Percentiles rank a stretch among this genome's conserved stretches.
Conservation (phyloP, 176 grass and related monocot genomes). For the Eleusine indica region DNA sequence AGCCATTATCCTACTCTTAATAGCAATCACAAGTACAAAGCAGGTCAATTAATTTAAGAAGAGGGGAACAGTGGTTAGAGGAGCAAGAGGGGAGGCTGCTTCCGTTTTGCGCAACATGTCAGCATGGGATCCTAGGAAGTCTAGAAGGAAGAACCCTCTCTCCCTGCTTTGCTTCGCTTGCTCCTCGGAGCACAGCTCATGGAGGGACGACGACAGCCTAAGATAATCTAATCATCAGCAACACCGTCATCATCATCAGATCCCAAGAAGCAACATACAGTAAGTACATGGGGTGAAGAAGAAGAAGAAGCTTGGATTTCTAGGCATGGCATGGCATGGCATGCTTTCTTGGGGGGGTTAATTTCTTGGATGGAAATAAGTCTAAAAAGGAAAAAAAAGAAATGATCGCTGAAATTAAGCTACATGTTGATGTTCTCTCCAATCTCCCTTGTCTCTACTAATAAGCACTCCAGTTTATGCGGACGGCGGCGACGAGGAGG, state of each 20-base stretch:
- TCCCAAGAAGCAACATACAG: conserved; percentile 44
- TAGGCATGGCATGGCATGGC: conserved; percentile 43
- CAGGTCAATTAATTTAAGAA: conserved; percentile 39
- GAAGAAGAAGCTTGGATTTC: conserved; percentile 39
- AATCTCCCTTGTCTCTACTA: background rate
- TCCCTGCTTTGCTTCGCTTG: background rate
- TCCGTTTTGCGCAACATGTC: conserved; percentile 44
- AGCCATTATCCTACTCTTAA: conserved; percentile 37
- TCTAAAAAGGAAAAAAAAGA: conserved; percentile 35
- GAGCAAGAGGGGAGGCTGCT: conserved; percentile 29
- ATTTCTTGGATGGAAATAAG: conserved; percentile 48
- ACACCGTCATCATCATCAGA: conserved; percentile 42
- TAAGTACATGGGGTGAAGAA: background rate
- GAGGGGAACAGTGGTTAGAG: background rate
- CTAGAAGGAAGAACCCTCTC: conserved; percentile 28
- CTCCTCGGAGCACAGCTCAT: conserved; percentile 28
- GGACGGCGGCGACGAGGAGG: conserved; percentile 48
- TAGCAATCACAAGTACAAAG: conserved; percentile 41
- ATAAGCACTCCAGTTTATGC: conserved; percentile 35
- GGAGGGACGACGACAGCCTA: conserved; percentile 38
- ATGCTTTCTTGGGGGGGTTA: conserved; percentile 61
- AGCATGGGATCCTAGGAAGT: conserved; percentile 48
- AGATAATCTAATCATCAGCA: conserved; percentile 54
- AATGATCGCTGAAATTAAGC: conserved; percentile 58
- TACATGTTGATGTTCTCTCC: conserved; percentile 39